Percentiles rank a stretch among this genome's conserved stretches.
Conservation (phyloP, 1,284 basidiomycete species). For the Coniophora puteana region DNA sequence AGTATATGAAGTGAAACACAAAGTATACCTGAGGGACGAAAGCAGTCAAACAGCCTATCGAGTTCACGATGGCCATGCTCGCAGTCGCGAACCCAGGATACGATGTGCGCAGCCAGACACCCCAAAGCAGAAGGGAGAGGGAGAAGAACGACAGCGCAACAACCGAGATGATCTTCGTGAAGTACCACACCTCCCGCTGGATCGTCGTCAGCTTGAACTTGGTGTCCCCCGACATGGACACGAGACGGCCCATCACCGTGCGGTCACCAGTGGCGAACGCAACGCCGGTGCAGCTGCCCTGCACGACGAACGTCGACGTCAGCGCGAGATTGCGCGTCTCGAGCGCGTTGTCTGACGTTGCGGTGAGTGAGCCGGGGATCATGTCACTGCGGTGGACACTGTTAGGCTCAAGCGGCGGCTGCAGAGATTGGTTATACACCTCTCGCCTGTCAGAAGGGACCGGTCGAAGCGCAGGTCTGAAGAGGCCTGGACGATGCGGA, state of each 20-base stretch:
- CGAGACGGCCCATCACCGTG: conserved; percentile 51
- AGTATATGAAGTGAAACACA: background rate
- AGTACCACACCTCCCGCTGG: conserved; percentile 36
- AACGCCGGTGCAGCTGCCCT: conserved; percentile 47
- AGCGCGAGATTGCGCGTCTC: conserved; percentile 56
- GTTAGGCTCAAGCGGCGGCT: conserved; percentile 24
- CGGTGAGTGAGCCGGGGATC: conserved; percentile 40
- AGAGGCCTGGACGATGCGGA: conserved; percentile 57
- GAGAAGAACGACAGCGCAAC: conserved; percentile 30
- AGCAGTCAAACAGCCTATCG: conserved; percentile 36
- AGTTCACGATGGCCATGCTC: conserved; percentile 33
- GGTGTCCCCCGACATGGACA: conserved; percentile 42
- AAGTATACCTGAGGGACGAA: conserved; percentile 37
- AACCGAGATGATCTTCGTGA: conserved; percentile 35
- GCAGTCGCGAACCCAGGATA: conserved; percentile 30
- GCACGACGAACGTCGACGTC: conserved; percentile 39
- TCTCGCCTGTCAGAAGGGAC: conserved; percentile 58
- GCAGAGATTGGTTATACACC: conserved; percentile 7
- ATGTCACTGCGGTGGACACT: conserved; percentile 28
- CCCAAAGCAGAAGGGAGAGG: conserved; percentile 34
- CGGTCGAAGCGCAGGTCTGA: conserved; percentile 57
- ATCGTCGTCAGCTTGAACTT: conserved; percentile 39
- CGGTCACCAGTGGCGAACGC: conserved; percentile 51
- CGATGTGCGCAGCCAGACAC: conserved; percentile 29
- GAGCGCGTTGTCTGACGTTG: conserved; percentile 47